Percentiles rank a stretch among this genome's conserved stretches.
Evolutionary conservation across 768 basidiomycete genomes (phyloP).

Genomic region (Polyporus arcularius): DNA sequence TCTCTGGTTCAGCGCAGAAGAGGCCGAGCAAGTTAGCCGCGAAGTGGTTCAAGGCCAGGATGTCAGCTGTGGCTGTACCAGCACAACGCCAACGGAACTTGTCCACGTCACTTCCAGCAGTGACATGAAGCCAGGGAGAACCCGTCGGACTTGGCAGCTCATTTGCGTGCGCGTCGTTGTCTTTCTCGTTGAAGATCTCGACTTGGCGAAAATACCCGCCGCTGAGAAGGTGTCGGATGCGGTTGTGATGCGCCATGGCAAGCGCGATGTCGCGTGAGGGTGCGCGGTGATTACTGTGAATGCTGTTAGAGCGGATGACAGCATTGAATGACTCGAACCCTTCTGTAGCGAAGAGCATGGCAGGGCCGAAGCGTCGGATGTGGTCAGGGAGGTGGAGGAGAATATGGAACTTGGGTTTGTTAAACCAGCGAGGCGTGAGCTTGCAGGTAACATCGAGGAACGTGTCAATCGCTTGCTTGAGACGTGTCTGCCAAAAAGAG

Average conservation of each 20-base stretch:
- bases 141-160: no score
- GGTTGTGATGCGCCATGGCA: constrained; percentile 13
- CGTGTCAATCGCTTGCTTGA: constrained; percentile 18
- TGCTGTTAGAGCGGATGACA: constrained; percentile 23
- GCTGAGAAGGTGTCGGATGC: constrained; percentile 28
- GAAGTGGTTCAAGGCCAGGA: no score
- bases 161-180: no score
- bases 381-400: constrained; percentile 27
- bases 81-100: no score
- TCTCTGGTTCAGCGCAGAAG: no score
- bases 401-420: constrained; percentile 32
- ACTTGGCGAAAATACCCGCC: no score
- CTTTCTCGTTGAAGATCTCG: neutral
- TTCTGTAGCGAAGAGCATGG: constrained; percentile 25
- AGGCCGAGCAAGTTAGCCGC: no score
- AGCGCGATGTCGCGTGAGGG: constrained; percentile 30
- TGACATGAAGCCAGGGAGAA: neutral
- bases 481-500: no score
- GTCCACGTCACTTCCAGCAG: no score
- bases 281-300: constrained; percentile 26
- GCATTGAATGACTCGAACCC: constrained; percentile 31
- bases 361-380: constrained; percentile 28
- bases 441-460: constrained; percentile 25
- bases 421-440: constrained; percentile 27
- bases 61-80: no score